Base-by-base conservation (phyloP, 306 rosid genomes). In the Pterocarpus macrocarpus region DNA sequence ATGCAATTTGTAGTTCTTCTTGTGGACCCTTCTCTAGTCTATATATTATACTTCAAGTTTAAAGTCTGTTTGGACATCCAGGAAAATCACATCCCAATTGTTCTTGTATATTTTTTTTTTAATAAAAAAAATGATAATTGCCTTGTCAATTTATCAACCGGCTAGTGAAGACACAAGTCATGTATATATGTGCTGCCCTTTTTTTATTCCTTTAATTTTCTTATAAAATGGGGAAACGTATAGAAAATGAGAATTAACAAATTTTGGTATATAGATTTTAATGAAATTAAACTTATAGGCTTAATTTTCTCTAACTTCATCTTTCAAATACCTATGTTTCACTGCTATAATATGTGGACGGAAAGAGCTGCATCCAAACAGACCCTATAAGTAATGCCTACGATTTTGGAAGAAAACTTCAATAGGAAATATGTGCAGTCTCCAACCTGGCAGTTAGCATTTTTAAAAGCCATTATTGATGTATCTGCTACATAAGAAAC, bases 361-460 rank as follows among this genome's bases (percentile, higher is more conserved):
- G n/a, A 8, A 36, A 67, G 65, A 50, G 30, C 63, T 65, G 77
- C 77, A 67, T 43, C 57, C 62, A 39, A 64, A 64, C 47, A 63
- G 10, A 6, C 15, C 15, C 41, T 76, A 17, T 7, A 71, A 77
- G 69, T 43, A 45, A 52, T 59, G 58, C 64, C 69, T 55, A 43
- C 35, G 55, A 34, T 8, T 56, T 59, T 66, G 56, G 33, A 33
- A 63, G 5, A 45, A 39, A 63, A 59, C 56, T 79, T 71, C 22
- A 68, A 70, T 8, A 57, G 47, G 69, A 71, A 70, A 49, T 57
- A 49, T 77, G 62, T 58, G 41, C 53, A 81, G n/a, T 64, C 8
- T 55, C 59, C 85, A 70, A 58, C 61, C 80, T 80, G 76, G 72
- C 80, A 64, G 33, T 17, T 28, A 39, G 22, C 61, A 44, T 73